Base-by-base conservation (phyloP, 768 basidiomycete genomes). In the Megacollybia marginata region DNA sequence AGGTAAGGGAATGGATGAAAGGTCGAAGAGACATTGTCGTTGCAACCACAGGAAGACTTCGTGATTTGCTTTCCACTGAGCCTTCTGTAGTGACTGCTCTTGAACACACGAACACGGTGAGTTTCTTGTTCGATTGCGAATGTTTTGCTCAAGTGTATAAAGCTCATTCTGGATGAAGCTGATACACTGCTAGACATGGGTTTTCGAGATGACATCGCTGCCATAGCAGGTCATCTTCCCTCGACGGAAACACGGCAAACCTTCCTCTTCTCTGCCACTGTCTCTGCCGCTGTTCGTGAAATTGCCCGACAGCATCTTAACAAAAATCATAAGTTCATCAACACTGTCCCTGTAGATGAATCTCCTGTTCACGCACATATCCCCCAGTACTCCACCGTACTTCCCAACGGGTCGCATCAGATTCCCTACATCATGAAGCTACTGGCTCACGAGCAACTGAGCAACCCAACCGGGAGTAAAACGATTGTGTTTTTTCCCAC, bases 141-240 rank as follows among this genome's bases (percentile, higher is more conserved):
- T 49, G 53, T 31, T 55, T 51, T n/a, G 50, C 38, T 47, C 18
- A 3, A 31, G 32, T 16, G 11, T 53, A 47, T 34, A 10, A 54
- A 92, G 88, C 76, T 98, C 47, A 76, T 98, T 52, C 72, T 98
- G 50, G 96, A 98, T 59, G 92, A 96, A 63, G 90, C 92, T 10
- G 93, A 98, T 59, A 89, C 86, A 0, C 73, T 95, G 11, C 72
- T 97, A 10, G 90, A 92, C 50, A 87, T 93, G 85, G 93, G 93
- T 56, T 96, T 95, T 78, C 78, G 86, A 4, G 78, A 83, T 19
- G 93, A 95, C 57, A 81, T 97, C 31, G 80, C 88, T 18, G 79
- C 75, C 1, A 91, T 95, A 57, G 65, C 76, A 28, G 60, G 69
- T 4, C 75, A 71, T 58, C 71, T 94, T n/a, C 84, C 86, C 8